Base-by-base conservation (phyloP, 2,329 filamentous ascomycete genomes). In the Trichoderma sp. region DNA sequence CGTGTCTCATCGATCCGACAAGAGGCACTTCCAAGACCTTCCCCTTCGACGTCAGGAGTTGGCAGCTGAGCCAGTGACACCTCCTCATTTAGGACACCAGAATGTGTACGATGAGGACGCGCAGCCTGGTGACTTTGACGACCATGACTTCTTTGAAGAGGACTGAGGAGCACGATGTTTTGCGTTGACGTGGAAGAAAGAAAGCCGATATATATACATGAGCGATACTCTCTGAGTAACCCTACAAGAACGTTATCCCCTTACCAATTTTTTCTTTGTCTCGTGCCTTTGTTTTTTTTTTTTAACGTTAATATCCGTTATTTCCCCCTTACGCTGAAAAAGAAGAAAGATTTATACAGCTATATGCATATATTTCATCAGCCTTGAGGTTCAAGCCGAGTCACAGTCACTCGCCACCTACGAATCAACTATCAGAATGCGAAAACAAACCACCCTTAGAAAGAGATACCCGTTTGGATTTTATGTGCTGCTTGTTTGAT, bases 61-160 rank as follows among this genome's bases (percentile, higher is more conserved):
- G n/a, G 75, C 74, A 73, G 73, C 75, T 18, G 80, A 80, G 54
- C 86, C 85, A 6, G 81, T 85, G 70, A 90, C 88, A 67, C 87
- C 88, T 30, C 87, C 88, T 32, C 87, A 87, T 0, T 89, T 90
- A 85, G 87, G 88, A 85, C 82, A 81, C 39, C 77, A 83, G 39
- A 83, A 82, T 69, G 83, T 82, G 37, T 90, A 90, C 75, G 88
- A 90, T 75, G 83, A 83, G 34, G 88, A 90, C 76, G 88, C 88
- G 7, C 84, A 84, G 46, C 82, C 84, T 3, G 87, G 84, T 68
- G 84, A 87, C 66, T 87, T 87, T 78, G 86, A 88, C 73, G 86
- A 88, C 76, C 83, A 86, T 39, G 85, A 84, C 66, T 88, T 88
- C 78, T 87, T 87, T 72, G 84, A 86, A 71, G 83, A 86, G 73